These are phyloP conservation scores for Racocetra persica DNA, from an alignment of 371 early-diverging fungal genomes.

Conservation along the genomic window DNA sequence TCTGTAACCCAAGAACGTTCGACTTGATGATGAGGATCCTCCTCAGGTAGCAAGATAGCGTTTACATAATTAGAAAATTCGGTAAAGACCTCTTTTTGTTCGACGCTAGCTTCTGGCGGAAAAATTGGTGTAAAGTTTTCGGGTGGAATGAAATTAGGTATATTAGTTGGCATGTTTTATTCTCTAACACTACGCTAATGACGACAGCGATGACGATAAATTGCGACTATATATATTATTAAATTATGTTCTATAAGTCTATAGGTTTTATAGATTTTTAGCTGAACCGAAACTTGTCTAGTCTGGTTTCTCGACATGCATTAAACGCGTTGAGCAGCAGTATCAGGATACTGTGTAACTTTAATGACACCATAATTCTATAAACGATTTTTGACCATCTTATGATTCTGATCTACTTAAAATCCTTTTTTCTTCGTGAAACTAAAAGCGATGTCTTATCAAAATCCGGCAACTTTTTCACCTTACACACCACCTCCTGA, in stretches of 20 bases:
- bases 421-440: too few relatives aligned
- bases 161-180: constrained; percentile 16
- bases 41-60: constrained; percentile 12
- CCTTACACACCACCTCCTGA: constrained; percentile 41
- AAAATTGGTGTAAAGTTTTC: not conserved
- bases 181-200: not conserved
- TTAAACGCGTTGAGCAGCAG: too few relatives aligned
- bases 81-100: constrained; percentile 27
- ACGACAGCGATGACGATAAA: too few relatives aligned
- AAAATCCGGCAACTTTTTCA: constrained; percentile 37
- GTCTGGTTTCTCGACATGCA: too few relatives aligned
- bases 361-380: too few relatives aligned
- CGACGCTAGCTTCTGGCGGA: constrained; percentile 11
- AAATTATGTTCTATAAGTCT: too few relatives aligned
- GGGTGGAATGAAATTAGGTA: constrained; percentile 24
- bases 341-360: too few relatives aligned
- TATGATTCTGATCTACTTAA: too few relatives aligned
- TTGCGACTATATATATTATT: too few relatives aligned
- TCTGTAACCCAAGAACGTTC: constrained; percentile 58
- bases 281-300: too few relatives aligned
- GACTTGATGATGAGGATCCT: not conserved
- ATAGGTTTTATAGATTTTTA: too few relatives aligned
- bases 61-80: constrained; percentile 26
- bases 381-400: too few relatives aligned
- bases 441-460: constrained; percentile 36